Percentiles rank a stretch among this genome's conserved stretches.
Evolutionary conservation across 2,329 filamentous ascomycete genomes (phyloP).

Genomic region (Colletotrichum falcatum): DNA sequence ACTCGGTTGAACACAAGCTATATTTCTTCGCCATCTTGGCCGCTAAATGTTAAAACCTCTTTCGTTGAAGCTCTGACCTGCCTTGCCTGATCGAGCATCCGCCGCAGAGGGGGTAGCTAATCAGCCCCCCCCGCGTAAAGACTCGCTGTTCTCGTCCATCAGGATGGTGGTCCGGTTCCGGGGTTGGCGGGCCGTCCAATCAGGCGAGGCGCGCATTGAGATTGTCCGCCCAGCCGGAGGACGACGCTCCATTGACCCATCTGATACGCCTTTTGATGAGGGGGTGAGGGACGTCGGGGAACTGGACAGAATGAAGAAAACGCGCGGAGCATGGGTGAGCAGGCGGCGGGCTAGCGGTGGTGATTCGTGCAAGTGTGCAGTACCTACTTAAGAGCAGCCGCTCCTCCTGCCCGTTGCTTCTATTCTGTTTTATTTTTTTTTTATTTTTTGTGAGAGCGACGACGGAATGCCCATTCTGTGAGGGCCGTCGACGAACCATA

Average conservation of each 20-base stretch:
- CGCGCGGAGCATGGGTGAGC: neutral
- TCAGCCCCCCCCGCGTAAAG: neutral
- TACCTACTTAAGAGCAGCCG: neutral
- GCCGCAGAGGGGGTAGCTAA: too few relatives aligned
- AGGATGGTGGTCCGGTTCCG: neutral
- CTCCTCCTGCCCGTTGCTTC: neutral
- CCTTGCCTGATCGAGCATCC: too few relatives aligned
- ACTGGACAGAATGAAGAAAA: neutral
- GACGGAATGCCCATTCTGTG: neutral
- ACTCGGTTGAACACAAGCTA: too few relatives aligned
- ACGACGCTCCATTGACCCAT: slow-evolving; percentile 39
- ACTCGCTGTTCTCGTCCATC: too few relatives aligned
- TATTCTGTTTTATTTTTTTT: neutral
- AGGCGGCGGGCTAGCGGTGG: neutral
- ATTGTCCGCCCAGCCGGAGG: slow-evolving; percentile 37
- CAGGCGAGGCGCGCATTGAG: slow-evolving; percentile 12
- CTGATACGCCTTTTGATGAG: slow-evolving; percentile 11
- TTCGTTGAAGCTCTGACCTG: neutral
- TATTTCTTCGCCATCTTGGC: neutral
- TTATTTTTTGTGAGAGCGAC: too few relatives aligned
- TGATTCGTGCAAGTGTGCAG: neutral
- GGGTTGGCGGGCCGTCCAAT: slow-evolving; percentile 17
- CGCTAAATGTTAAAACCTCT: rapidly evolving
- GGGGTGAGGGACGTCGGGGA: neutral
- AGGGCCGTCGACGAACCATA: neutral